These are phyloP conservation scores for Arctostaphylos glauca DNA, from an alignment of 148 eudicot genomes.

Conservation along the genomic window DNA sequence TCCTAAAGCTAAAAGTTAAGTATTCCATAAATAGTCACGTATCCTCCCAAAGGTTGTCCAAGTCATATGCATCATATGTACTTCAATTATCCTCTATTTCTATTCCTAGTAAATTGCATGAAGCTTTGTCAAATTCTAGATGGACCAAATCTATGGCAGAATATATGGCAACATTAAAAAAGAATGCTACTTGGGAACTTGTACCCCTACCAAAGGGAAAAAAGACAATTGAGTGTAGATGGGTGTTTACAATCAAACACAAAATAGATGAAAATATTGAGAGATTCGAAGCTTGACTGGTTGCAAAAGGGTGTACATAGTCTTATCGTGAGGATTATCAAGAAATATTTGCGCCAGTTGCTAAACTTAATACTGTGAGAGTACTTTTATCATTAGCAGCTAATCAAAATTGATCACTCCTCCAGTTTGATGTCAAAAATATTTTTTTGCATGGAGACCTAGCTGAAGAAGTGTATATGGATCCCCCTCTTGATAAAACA, in stretches of 20 bases:
- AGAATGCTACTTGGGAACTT: background rate
- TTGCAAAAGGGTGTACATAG: background rate
- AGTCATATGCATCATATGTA: background rate
- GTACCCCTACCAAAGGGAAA: background rate
- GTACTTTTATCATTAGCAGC: too few species aligned
- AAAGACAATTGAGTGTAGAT: background rate
- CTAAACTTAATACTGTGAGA: background rate
- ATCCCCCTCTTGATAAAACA: too few species aligned
- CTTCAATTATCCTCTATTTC: background rate
- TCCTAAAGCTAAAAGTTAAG: background rate
- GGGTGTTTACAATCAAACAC: constrained; percentile 8
- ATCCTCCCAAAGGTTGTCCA: background rate
- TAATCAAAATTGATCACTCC: too few species aligned
- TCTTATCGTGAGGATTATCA: background rate
- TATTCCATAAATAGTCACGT: background rate
- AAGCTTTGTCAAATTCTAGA: background rate
- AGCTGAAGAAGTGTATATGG: too few species aligned
- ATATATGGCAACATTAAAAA: too few species aligned
- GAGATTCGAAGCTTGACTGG: background rate
- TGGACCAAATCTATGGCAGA: background rate
- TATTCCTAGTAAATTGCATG: background rate
- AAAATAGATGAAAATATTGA: background rate
- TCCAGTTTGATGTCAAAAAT: too few species aligned
- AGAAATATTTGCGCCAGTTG: background rate
- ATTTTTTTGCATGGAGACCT: too few species aligned